These are phyloP conservation scores for Tetraselmis striata DNA, from an alignment of 139 green algal species.

Conservation along the genomic window DNA sequence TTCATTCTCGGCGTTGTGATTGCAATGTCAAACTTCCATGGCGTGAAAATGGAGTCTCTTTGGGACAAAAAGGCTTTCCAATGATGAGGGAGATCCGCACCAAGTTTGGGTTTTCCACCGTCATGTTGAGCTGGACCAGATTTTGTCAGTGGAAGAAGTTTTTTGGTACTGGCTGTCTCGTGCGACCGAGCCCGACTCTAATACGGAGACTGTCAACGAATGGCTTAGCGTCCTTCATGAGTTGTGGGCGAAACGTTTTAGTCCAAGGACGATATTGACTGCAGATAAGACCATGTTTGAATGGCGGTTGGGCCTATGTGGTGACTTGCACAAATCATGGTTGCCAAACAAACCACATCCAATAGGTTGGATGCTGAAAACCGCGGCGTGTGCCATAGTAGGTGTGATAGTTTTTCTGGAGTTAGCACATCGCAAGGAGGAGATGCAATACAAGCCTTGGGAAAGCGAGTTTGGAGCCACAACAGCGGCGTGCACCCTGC, in stretches of 20 bases:
- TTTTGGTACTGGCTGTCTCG: background rate
- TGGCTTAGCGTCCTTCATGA: background rate
- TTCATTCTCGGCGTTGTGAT: background rate
- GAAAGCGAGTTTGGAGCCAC: background rate
- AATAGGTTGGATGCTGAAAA: background rate
- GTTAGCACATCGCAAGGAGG: background rate
- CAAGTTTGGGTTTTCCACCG: background rate
- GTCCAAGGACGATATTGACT: background rate
- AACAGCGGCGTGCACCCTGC: background rate
- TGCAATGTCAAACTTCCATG: background rate
- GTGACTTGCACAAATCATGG: background rate
- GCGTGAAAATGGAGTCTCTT: background rate
- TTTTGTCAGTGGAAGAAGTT: background rate
- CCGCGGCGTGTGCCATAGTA: background rate
- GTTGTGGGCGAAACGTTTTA: background rate
- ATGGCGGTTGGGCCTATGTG: background rate
- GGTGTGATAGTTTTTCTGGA: background rate
- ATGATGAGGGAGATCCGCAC: background rate
- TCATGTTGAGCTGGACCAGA: background rate
- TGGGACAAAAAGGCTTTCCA: background rate
- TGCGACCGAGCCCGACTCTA: background rate
- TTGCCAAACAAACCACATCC: background rate
- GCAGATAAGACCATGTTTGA: background rate
- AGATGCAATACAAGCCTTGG: background rate
- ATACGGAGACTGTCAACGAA: background rate